These are phyloP conservation scores for Saturnispora sekii DNA, from an alignment of 805 yeast species.

Conservation along the genomic window DNA sequence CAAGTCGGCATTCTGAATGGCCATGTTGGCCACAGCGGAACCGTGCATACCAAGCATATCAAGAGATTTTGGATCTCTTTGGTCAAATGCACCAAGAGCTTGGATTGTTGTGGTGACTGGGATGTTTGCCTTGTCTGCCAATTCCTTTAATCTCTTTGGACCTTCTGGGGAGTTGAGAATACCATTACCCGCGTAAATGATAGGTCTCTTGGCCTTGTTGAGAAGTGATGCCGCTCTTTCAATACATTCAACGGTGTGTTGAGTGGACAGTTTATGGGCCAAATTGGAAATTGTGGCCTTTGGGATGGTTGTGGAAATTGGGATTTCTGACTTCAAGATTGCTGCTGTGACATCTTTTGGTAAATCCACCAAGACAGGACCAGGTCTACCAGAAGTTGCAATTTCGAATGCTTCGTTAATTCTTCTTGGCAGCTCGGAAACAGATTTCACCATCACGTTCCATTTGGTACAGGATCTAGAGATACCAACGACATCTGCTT, in stretches of 20 bases:
- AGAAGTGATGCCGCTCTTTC: slow-evolving; percentile 68
- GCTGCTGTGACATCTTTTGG: slow-evolving; percentile 98
- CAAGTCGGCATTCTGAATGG: slow-evolving; percentile 89
- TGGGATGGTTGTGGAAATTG: slow-evolving; percentile 69
- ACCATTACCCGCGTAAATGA: slow-evolving; percentile 90
- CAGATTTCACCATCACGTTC: slow-evolving; percentile 97
- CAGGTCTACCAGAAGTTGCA: slow-evolving; percentile 93
- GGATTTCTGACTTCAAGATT: slow-evolving; percentile 76
- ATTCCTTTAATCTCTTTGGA: slow-evolving; percentile 66
- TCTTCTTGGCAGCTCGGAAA: slow-evolving; percentile 88
- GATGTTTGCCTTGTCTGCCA: slow-evolving; percentile 82
- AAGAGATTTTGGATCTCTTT: slow-evolving; percentile 77
- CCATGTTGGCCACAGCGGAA: slow-evolving; percentile 85
- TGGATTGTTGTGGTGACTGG: slow-evolving; percentile 96
- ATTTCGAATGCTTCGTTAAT: slow-evolving; percentile 98
- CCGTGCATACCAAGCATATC: slow-evolving; percentile 99
- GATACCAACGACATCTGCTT: slow-evolving; percentile 95
- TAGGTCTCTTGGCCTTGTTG: slow-evolving; percentile 77
- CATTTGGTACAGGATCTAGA: slow-evolving; percentile 97
- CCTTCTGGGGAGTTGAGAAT: slow-evolving; percentile 71
- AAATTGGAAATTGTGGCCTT: slow-evolving; percentile 59
- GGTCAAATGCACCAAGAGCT: slow-evolving; percentile 92
- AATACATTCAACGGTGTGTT: slow-evolving; percentile 66
- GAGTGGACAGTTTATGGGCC: slow-evolving; percentile 60
- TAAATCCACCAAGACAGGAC: slow-evolving; percentile 94